Percentiles rank a stretch among this genome's conserved stretches.
These are phyloP conservation scores for Diutina sp. DNA, from an alignment of 1,139 yeast species.

Conservation along the genomic window DNA sequence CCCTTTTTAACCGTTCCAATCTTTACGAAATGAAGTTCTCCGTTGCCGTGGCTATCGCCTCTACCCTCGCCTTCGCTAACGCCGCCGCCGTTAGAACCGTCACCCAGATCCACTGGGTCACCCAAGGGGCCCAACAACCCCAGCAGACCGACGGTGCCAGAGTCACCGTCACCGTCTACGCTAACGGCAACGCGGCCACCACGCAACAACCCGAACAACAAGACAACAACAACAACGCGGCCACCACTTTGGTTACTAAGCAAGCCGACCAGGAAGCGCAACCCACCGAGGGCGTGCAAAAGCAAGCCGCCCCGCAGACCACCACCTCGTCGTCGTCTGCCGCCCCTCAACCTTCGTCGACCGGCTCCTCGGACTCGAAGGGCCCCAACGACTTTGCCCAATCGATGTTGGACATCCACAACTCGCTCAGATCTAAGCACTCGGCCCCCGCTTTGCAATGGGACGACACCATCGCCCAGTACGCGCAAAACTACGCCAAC, in stretches of 20 bases:
- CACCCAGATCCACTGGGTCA: constrained; percentile 11
- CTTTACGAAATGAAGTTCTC: constrained; percentile 9
- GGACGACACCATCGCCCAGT: constrained; percentile 47
- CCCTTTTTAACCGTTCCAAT: neutral
- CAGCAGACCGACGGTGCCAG: neutral
- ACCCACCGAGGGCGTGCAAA: neutral
- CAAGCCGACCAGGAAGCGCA: neutral
- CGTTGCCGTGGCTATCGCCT: constrained; percentile 2
- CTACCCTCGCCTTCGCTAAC: constrained; percentile 7
- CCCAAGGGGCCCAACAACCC: neutral
- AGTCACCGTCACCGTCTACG: neutral
- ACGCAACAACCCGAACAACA: neutral
- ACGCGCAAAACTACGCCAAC: constrained; percentile 63
- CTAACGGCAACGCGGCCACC: neutral
- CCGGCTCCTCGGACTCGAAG: neutral
- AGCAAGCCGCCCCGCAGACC: neutral
- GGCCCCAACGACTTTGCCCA: constrained; percentile 17
- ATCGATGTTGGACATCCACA: constrained; percentile 46
- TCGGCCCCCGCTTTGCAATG: constrained; percentile 49
- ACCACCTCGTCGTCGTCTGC: neutral
- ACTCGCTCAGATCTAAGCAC: constrained; percentile 55
- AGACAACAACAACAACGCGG: neutral
- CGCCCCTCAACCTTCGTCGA: neutral
- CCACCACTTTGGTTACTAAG: neutral
- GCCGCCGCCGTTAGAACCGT: constrained; percentile 12